phyloP scores from a whole-genome alignment of 345 rosid genomes.

The Corchorus capsularis region DNA sequence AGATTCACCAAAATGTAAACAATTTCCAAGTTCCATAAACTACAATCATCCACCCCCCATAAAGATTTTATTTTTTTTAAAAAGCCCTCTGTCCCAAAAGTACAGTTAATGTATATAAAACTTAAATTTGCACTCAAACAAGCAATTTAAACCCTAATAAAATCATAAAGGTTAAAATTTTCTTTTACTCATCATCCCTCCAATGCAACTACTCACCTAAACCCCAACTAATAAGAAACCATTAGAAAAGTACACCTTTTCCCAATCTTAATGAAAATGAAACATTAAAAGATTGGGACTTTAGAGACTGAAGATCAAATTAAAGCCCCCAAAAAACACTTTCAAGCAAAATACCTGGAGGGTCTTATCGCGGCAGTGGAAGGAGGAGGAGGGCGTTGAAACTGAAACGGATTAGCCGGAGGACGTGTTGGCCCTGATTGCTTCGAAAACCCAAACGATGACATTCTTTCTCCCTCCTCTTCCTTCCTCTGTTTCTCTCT shows the following conservation, averaged over 20 bases:
- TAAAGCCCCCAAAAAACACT: neutral
- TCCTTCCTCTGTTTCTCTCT: neutral
- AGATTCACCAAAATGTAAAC: neutral
- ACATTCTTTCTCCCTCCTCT: slow-evolving; percentile 29
- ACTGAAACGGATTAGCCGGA: too few species aligned
- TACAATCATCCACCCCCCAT: neutral
- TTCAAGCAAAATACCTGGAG: slow-evolving; percentile 28
- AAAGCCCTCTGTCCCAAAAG: neutral
- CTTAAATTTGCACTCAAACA: neutral
- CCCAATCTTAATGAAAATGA: neutral
- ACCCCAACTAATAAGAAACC: neutral
- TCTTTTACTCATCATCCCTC: neutral
- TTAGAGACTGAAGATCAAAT: neutral
- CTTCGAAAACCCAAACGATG: slow-evolving; percentile 54
- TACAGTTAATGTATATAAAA: neutral
- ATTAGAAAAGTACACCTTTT: neutral
- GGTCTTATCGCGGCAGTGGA: slow-evolving; percentile 19
- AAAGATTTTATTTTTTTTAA: neutral
- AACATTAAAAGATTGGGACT: neutral
- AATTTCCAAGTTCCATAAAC: neutral
- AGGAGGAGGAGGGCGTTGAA: slow-evolving; percentile 34
- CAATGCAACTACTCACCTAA: slow-evolving; percentile 6
- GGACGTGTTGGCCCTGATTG: slow-evolving; percentile 57
- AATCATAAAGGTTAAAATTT: neutral
- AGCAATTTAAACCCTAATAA: slow-evolving; percentile 7